Evolutionary conservation across 164 flowering plant genomes (phyloP), one percentile per base, ranked within the genome.

Genomic region (Piper longum): DNA sequence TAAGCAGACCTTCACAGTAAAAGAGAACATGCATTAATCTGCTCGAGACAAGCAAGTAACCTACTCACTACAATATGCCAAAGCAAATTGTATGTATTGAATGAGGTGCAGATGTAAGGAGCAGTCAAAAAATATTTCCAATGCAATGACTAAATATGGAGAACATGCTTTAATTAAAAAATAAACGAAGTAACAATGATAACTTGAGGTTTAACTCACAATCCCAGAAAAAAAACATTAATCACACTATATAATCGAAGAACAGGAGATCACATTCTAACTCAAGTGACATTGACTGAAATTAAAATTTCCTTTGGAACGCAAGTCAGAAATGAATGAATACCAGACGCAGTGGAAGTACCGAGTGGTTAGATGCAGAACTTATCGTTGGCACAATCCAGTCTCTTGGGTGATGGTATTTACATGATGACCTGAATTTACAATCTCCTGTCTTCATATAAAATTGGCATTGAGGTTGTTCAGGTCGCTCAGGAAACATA

Each of bases 391-490:
- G 79, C 39, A 76, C 57, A 65, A 70, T 69, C 76, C 74, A 61
- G 52, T 87, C 88, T 44, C 75, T 79, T 3, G 95, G 96, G 73
- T 91, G 99, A 78, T 95, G 95, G 70, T 85, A 95, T 78, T 76
- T 88, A 77, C 97, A 95, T 2, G 89, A 72, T 41, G 97, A 76
- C 54, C 97, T 96, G 76, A 66, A 95, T 82, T 87, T 95, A 73
- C 97, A 95, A 18, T 89, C 87, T 65, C 99, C 97, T 1, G 95
- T 91, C 74, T 72, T 95, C 86, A 88, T 72, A 77, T 82, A 95
- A 72, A 83, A 80, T 67, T 80, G 89, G 65, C 97, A 91, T 72
- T 95, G 96, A 67, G 87, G 91, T 73, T 85, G 85, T 18, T 93
- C 97, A 40, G 95, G 97, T 73, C 97, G 81, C 68, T 95, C 91